A percentile compares a stretch with the other conserved stretches of the same genome.
Conservation (phyloP, 2,329 filamentous ascomycete genomes). For the Nothomitra cinnamomea region DNA sequence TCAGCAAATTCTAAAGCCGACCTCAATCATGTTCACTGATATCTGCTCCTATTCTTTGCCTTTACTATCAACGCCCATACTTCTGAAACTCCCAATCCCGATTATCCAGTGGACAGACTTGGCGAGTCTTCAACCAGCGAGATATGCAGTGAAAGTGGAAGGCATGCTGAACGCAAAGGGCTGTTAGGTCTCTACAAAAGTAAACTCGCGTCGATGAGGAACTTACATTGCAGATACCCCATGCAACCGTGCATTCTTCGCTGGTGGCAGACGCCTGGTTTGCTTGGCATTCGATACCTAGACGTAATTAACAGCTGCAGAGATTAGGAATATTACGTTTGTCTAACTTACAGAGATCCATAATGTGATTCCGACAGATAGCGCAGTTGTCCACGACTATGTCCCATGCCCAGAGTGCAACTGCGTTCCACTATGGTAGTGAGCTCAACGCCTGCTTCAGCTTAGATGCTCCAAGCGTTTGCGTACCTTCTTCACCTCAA, state of each 20-base stretch:
- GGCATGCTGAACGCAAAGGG: constrained; percentile 50
- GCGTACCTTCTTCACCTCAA: constrained; percentile 93
- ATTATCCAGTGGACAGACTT: constrained; percentile 95
- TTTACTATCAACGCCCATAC: constrained; percentile 51
- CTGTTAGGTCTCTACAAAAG: constrained; percentile 4
- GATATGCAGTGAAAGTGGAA: constrained; percentile 99
- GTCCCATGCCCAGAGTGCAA: constrained; percentile 97
- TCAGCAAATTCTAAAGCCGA: too few relatives aligned
- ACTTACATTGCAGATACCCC: constrained; percentile 96
- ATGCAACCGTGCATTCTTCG: constrained; percentile 96
- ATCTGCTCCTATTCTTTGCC: neutral
- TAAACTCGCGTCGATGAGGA: neutral
- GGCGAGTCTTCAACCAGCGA: constrained; percentile 96
- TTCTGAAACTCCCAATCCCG: constrained; percentile 99
- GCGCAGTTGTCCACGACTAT: constrained; percentile 99
- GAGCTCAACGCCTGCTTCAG: neutral
- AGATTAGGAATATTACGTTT: neutral
- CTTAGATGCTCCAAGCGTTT: neutral
- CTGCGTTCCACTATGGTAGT: constrained; percentile 72
- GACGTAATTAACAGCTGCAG: constrained; percentile 11
- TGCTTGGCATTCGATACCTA: constrained; percentile 94
- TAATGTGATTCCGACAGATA: constrained; percentile 98
- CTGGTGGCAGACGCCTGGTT: constrained; percentile 95
- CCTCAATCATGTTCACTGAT: neutral
- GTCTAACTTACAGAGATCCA: constrained; percentile 70